Evolutionary conservation across 2,329 filamentous ascomycete genomes (phyloP), one percentile per base, ranked within the genome.

Genomic region (Colletotrichum spaethianum): DNA sequence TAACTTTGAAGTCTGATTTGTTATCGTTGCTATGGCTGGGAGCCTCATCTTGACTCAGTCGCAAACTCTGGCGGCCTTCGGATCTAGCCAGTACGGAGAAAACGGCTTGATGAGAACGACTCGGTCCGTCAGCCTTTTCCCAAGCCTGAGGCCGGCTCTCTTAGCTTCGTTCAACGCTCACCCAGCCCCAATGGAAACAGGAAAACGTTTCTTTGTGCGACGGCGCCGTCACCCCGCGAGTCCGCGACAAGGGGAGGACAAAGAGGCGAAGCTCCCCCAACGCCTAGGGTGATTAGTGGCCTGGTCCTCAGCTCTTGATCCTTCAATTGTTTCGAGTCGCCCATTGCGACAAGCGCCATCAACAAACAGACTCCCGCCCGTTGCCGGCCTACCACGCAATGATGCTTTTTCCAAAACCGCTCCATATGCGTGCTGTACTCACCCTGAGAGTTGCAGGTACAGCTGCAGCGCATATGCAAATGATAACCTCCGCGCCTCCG

Each of bases 401-500:
- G 52, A n/a, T 55, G 16, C 52, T 20, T 42, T n/a, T 46, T 59
- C 36, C 50, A 40, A 46, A 57, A 57, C 14, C 57, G 57, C 64
- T 48, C 33, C 48, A 12, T 38, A 8, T 57, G 26, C 31, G 9
- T 26, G 36, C 36, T 53, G 36, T 56, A 46, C 55, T 73, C 71
- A 65, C 73, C 71, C 71, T 72, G 71, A 73, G 42, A 63, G 63
- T 50, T 67, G 73, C 73, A 73, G 67, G 55, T 68, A 61, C 55
- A 59, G 53, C 16, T 60, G 52, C 63, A 48, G 28, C 31, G 9
- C 9, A 36, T 26, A 46, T 67, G 67, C 48, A 61, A 55, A 42
- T 40, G 63, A 50, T 63, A 50, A 56, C 50, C 61, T 66, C 59
- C 62, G 63, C 68, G 63, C 63, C 68, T 61, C 55, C 42, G 56